These are phyloP conservation scores for Euryodendron excelsum DNA, from an alignment of 148 eudicot species.

Conservation along the genomic window DNA sequence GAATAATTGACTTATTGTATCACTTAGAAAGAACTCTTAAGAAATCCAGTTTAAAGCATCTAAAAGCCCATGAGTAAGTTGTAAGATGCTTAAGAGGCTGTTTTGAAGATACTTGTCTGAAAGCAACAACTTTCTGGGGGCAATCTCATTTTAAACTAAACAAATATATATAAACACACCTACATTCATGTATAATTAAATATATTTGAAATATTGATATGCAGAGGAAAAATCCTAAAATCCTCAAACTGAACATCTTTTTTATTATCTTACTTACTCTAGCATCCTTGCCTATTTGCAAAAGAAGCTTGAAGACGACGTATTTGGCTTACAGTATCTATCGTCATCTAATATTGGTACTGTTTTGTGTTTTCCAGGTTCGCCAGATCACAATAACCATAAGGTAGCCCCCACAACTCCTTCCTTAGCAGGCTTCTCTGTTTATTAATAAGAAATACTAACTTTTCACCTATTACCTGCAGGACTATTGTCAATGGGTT, in stretches of 20 bases:
- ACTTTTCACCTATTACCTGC: constrained; percentile 29
- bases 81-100: background rate
- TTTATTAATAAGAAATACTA: background rate
- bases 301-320: background rate
- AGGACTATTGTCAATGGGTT: constrained; percentile 89
- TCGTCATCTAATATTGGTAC: background rate
- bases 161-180: no score
- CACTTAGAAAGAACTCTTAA: background rate
- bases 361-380: constrained; percentile 50
- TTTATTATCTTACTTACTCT: background rate
- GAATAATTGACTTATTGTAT: background rate
- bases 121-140: no score
- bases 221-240: background rate
- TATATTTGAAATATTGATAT: background rate
- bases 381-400: constrained; percentile 95
- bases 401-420: constrained; percentile 44
- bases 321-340: background rate
- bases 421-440: background rate
- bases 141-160: no score
- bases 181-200: background rate
- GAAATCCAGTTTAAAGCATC: background rate
- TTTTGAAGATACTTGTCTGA: background rate
- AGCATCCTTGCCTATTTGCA: background rate
- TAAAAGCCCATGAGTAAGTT: background rate
- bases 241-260: background rate